Base-by-base conservation (phyloP, 805 yeast species). In the Lipomyces starkeyi region DNA sequence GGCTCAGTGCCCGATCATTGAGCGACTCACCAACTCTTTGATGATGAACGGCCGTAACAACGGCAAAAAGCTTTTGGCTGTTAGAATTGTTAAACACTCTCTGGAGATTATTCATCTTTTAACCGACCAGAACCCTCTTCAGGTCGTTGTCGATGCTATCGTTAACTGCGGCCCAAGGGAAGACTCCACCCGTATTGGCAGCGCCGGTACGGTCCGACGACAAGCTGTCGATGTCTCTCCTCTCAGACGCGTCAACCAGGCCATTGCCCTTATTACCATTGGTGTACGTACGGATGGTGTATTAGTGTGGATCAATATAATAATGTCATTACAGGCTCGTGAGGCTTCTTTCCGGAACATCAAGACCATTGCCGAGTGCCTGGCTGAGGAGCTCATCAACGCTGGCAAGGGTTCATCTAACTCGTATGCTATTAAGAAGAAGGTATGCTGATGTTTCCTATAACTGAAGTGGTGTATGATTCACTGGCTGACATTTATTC, bases 1-100 rank as follows among this genome's bases (percentile, higher is more conserved):
- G 91, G 95, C 98, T 78, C 99, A 95, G 88, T 93, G 98, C 87
- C 98, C 98, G 81, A 90, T 95, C 84, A 84, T 95, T 78, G 99
- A 95, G 90, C 94, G 99, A 89, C 88, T 95, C 84, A 94, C 98
- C 86, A 94, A 95, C 94, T 91, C 99, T 75, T 88, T 95, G 83
- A 95, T 95, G 99, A 95, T 95, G 99, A 93, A 95, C 91, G 99
- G 99, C 88, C 94, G 98, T 89, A 95, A 95, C 96, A 95, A 96
- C 91, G 99, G 99, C 90, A 95, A 95, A 90, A 95, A 95, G 88
- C 91, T 96, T 85, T 93, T 94, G 91, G 99, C 99, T 80, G 98
- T 95, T 79, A 93, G 98, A 91, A 95, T 95, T 83, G 93, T 95
- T 84, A 91, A 96, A 89, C 99, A 95, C 89, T 94, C 99, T 79